Evolutionary conservation across 2,329 filamentous ascomycete species (phyloP), one percentile per base, ranked within the genome.

Genomic region (Fusarium brevicatenulatum): DNA sequence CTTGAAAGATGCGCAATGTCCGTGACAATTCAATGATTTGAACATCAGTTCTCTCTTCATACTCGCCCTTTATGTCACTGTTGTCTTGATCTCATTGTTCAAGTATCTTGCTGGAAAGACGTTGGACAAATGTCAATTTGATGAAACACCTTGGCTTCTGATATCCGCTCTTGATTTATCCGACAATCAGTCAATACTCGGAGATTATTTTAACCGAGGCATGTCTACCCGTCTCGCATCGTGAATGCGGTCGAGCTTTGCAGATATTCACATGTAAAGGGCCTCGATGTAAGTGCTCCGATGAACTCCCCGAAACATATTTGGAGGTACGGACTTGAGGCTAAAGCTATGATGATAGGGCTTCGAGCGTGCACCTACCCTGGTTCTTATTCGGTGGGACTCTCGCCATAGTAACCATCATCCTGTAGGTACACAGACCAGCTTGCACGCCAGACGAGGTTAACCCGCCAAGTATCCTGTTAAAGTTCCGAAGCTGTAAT

Each of bases 301-400:
- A 36, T 16, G 16, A 34, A 25, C 13, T 28, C 30, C 1, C 7
- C 7, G 13, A 25, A 34, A 12, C 19, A 18, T 2, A 7, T 18
- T 4, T 11, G 4, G 9, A 39, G 16, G 34, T 15, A 23, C 11
- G 4, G n/a, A 21, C 18, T 28, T 15, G 37, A 9, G 25, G 9
- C 61, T 66, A 43, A 66, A 16, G 25, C 25, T 25, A 4, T 7
- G 1, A 15, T 8, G 4, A 23, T 9, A 67, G 64, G 64, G 63
- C 64, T 11, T 58, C 63, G 7, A 23, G 43, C 34, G 64, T 67
- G 19, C 13, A 67, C 12, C 6, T 67, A 34, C 64, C 64, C 19
- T 67, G 64, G 64, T 67, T 67, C 32, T 25, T 67, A 25, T 67
- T 67, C 15, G 64, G 64, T 16, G 64, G 64, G 5, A 67, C 65